Conservation (phyloP, 2,329 filamentous ascomycete genomes). For the Setomelanomma holmii region DNA sequence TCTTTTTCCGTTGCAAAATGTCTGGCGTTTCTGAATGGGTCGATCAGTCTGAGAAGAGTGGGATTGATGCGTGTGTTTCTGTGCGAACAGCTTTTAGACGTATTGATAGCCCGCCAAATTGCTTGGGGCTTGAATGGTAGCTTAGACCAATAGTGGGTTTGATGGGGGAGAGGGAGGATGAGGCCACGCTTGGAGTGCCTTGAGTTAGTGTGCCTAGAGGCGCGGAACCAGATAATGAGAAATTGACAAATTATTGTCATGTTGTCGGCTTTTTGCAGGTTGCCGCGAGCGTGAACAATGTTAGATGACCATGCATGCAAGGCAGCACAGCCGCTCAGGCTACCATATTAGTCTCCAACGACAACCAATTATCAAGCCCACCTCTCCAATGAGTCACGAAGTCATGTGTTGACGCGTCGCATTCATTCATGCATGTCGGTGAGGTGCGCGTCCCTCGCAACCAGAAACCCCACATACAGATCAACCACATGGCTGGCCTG, state of each 20-base stretch:
- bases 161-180: background rate
- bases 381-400: background rate
- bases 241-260: background rate
- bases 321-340: too few species aligned
- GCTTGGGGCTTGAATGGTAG: constrained; percentile 14
- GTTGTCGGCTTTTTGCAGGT: background rate
- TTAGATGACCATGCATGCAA: too few species aligned
- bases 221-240: background rate
- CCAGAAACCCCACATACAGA: background rate
- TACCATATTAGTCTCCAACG: background rate
- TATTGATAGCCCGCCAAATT: constrained; percentile 20
- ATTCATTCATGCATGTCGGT: background rate
- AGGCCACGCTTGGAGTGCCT: constrained; percentile 8
- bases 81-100: background rate
- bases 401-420: background rate
- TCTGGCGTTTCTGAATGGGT: constrained; percentile 3
- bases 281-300: too few species aligned
- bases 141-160: constrained; percentile 1
- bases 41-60: constrained; percentile 1
- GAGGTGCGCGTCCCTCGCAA: background rate
- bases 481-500: background rate
- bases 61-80: background rate
- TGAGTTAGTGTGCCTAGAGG: background rate
- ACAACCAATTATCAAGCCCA: background rate
- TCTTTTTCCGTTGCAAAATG: constrained; percentile 1